A percentile compares a stretch with the other conserved stretches of the same genome.
These are phyloP conservation scores for Penicillium subrubescens DNA, from an alignment of 495 filamentous ascomycete genomes.

Conservation along the genomic window DNA sequence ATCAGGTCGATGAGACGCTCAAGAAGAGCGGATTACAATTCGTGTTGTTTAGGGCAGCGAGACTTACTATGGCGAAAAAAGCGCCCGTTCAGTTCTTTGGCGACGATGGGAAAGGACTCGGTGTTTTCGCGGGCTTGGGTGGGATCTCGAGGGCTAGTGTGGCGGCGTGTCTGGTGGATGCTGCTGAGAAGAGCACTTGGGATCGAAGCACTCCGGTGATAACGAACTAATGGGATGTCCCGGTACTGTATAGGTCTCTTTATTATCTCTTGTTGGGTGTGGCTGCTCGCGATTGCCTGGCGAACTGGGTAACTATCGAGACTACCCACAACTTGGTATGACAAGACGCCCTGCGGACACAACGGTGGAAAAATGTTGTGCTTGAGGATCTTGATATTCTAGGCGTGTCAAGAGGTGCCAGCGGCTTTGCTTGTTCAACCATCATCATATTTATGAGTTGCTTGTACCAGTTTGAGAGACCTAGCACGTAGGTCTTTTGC, in stretches of 20 bases:
- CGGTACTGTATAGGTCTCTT: not conserved
- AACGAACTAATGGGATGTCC: constrained; percentile 2
- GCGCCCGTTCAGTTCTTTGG: constrained; percentile 34
- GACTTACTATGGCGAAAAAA: constrained; percentile 35
- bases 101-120: constrained; percentile 36
- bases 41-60: constrained; percentile 38
- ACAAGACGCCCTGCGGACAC: too few relatives aligned
- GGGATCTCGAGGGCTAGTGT: constrained; percentile 43
- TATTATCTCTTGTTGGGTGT: too few relatives aligned
- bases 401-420: too few relatives aligned
- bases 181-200: constrained; percentile 36
- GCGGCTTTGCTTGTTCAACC: too few relatives aligned
- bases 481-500: not conserved
- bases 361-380: too few relatives aligned
- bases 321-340: too few relatives aligned
- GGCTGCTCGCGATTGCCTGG: too few relatives aligned
- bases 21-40: constrained; percentile 29
- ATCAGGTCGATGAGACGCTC: constrained; percentile 33
- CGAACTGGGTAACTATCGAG: too few relatives aligned
- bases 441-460: too few relatives aligned
- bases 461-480: too few relatives aligned
- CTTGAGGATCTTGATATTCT: too few relatives aligned
- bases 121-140: constrained; percentile 20
- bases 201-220: constrained; percentile 42
- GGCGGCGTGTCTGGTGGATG: constrained; percentile 45